Evolutionary conservation across 208 protist genomes (phyloP).

Genomic region (Acanthamoeba lugdunensis): DNA sequence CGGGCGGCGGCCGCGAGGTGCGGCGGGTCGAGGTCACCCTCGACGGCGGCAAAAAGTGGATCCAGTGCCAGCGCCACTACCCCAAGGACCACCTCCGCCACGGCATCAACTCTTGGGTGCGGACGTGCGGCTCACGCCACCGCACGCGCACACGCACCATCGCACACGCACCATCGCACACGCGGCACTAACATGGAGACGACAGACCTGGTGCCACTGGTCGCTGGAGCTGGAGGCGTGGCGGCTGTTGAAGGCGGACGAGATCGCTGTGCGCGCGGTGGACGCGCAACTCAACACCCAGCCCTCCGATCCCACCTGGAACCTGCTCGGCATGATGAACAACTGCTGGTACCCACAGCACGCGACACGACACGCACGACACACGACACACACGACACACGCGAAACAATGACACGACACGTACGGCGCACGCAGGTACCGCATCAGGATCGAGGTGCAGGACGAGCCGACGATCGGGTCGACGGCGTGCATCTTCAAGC

Average conservation of each 20-base stretch:
- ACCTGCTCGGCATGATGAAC: constrained; percentile 73
- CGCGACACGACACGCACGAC: background rate
- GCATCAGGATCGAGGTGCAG: background rate
- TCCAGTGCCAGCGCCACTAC: background rate
- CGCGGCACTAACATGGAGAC: too few relatives aligned
- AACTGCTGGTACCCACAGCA: constrained; percentile 33
- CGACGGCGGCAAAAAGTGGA: constrained; percentile 87
- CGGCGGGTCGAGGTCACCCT: constrained; percentile 88
- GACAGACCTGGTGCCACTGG: constrained; percentile 54
- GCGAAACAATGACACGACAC: background rate
- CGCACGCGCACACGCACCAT: too few relatives aligned
- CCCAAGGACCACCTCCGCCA: background rate
- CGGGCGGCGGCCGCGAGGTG: constrained; percentile 87
- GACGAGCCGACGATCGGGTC: background rate
- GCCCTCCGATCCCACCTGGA: constrained; percentile 62
- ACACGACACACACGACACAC: background rate
- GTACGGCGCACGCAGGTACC: background rate
- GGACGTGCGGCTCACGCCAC: too few relatives aligned
- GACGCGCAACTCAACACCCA: constrained; percentile 52
- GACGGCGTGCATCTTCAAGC: background rate
- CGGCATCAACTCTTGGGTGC: constrained; percentile 40
- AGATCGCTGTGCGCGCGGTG: constrained; percentile 44
- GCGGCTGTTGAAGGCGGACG: constrained; percentile 6
- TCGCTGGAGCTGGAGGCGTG: constrained; percentile 35
- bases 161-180: background rate